These are phyloP conservation scores for Penicillium sumatraense DNA, from an alignment of 2,329 filamentous ascomycete species.

Conservation along the genomic window DNA sequence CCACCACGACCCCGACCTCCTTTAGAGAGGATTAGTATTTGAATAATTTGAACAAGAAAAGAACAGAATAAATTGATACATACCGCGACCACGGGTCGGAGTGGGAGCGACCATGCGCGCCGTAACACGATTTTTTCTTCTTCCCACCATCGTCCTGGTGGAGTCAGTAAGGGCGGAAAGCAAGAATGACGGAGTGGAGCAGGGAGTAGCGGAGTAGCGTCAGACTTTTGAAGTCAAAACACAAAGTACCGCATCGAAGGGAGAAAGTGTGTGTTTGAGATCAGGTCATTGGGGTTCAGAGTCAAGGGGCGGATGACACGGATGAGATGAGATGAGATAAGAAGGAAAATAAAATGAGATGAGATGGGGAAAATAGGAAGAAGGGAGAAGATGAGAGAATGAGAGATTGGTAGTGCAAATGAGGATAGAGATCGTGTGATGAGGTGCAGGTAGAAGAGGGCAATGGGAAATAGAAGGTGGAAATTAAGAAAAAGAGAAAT, in stretches of 20 bases:
- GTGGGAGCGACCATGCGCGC: constrained; percentile 9
- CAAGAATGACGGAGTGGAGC: neutral
- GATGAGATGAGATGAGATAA: neutral
- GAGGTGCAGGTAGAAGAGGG: neutral
- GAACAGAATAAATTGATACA: neutral
- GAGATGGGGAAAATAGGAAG: neutral
- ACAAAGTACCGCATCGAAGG: neutral
- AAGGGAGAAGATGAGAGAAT: constrained; percentile 1
- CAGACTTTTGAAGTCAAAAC: constrained; percentile 4
- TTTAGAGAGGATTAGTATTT: constrained; percentile 14
- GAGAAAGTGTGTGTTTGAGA: neutral
- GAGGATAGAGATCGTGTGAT: too few relatives aligned
- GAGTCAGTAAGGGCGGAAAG: constrained; percentile 8
- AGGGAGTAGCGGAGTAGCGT: constrained; percentile 7
- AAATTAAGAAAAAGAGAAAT: neutral
- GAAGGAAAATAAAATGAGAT: neutral
- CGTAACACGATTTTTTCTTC: constrained; percentile 39
- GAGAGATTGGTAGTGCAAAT: too few relatives aligned
- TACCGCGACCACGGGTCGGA: constrained; percentile 21
- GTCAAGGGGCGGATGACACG: constrained; percentile 1
- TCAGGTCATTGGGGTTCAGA: neutral
- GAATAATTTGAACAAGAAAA: neutral
- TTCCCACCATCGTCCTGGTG: constrained; percentile 39
- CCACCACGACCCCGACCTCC: constrained; percentile 17
- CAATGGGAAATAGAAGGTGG: neutral